A percentile compares a stretch with the other conserved stretches of the same genome.
Conservation (phyloP, 345 rosid species). For the Linum usitatissimum region DNA sequence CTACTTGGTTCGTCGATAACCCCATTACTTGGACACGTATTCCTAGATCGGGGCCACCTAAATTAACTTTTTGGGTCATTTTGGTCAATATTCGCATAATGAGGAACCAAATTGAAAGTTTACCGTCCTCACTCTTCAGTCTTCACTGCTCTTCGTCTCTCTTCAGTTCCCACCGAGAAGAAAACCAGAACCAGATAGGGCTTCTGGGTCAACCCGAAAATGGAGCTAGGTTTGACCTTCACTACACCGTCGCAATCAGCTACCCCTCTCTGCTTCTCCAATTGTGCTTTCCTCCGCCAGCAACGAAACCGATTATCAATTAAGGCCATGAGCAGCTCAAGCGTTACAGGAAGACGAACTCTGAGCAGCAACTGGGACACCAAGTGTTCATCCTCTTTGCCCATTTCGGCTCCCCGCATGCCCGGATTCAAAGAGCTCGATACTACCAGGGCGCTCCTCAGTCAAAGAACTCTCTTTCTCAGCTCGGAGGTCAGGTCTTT, state of each 20-base stretch:
- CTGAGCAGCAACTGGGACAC: constrained; percentile 68
- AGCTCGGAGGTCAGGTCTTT: constrained; percentile 55
- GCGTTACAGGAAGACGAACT: constrained; percentile 23
- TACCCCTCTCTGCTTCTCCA: constrained; percentile 19
- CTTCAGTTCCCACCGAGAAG: neutral
- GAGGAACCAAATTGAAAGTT: neutral
- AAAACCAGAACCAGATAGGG: neutral
- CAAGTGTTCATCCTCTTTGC: constrained; percentile 22
- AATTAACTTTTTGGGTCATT: too few species aligned
- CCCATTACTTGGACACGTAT: too few species aligned
- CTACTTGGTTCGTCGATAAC: too few species aligned
- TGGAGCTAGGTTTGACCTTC: constrained; percentile 31
- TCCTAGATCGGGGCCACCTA: too few species aligned
- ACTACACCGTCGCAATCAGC: constrained; percentile 20
- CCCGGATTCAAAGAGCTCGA: constrained; percentile 83
- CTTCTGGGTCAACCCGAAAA: constrained; percentile 1
- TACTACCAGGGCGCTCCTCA: constrained; percentile 81
- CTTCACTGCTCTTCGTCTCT: neutral
- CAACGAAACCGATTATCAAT: constrained; percentile 25
- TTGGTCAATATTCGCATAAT: neutral
- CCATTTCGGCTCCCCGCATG: constrained; percentile 37
- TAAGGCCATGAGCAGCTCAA: constrained; percentile 28
- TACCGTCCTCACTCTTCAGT: neutral
- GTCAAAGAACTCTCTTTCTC: constrained; percentile 77
- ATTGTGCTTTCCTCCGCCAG: constrained; percentile 13